These are phyloP conservation scores for Colletotrichum godetiae DNA, from an alignment of 2,329 filamentous ascomycete genomes.

Conservation along the genomic window DNA sequence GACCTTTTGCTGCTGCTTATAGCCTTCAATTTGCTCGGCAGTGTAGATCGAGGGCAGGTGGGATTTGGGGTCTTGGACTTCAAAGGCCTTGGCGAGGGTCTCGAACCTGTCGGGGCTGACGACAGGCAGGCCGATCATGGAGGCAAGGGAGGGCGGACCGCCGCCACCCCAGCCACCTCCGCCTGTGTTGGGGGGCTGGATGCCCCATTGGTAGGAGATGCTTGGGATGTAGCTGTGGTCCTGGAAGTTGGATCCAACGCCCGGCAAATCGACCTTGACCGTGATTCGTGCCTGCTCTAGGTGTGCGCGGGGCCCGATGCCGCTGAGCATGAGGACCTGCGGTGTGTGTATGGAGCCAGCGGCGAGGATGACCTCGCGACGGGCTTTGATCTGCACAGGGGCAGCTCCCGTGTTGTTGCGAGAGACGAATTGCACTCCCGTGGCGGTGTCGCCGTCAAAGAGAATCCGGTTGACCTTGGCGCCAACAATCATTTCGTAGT, in stretches of 20 bases:
- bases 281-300: constrained; percentile 49
- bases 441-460: constrained; percentile 40
- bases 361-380: constrained; percentile 50
- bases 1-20: constrained; percentile 54
- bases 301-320: constrained; percentile 51
- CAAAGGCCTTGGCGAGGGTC: constrained; percentile 34
- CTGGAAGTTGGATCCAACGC: constrained; percentile 56
- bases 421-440: constrained; percentile 43
- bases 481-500: constrained; percentile 42
- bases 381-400: constrained; percentile 40
- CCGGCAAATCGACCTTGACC: constrained; percentile 53
- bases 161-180: constrained; percentile 26
- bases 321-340: constrained; percentile 56
- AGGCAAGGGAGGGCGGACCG: constrained; percentile 36
- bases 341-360: constrained; percentile 51
- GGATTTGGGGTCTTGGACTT: constrained; percentile 35
- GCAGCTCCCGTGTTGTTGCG: constrained; percentile 34
- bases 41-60: constrained; percentile 39
- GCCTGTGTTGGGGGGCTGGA: constrained; percentile 16
- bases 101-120: constrained; percentile 38
- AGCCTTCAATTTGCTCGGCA: constrained; percentile 39
- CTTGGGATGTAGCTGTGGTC: constrained; percentile 47
- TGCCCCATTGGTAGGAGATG: constrained; percentile 37
- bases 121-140: constrained; percentile 40
- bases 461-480: constrained; percentile 39